Conservation (phyloP, 1,284 basidiomycete genomes). For the Naganishia sp. region DNA sequence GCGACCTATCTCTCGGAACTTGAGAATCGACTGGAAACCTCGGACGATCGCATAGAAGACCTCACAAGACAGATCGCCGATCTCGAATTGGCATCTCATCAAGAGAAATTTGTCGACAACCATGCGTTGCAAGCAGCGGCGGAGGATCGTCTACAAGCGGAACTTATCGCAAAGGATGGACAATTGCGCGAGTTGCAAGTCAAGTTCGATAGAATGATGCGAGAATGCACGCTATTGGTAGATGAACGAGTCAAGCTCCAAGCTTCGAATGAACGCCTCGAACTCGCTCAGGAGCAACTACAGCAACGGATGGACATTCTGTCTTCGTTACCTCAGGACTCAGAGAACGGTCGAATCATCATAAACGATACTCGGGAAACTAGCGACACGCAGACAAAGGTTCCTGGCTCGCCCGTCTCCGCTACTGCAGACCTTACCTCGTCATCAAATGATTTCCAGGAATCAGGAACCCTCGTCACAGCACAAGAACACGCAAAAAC, state of each 20-base stretch:
- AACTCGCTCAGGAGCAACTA: too few species aligned
- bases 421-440: too few species aligned
- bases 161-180: constrained; percentile 65
- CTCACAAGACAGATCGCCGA: constrained; percentile 71
- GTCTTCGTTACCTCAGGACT: too few species aligned
- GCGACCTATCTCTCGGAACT: constrained; percentile 82
- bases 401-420: constrained; percentile 9
- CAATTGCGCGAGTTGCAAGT: constrained; percentile 66
- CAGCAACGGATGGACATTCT: too few species aligned
- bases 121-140: constrained; percentile 58
- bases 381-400: not conserved
- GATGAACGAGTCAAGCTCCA: constrained; percentile 8
- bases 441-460: too few species aligned
- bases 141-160: constrained; percentile 72
- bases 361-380: not conserved
- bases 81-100: constrained; percentile 74
- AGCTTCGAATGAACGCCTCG: not conserved
- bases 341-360: not conserved
- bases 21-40: constrained; percentile 74
- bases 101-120: constrained; percentile 60
- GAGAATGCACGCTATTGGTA: not conserved
- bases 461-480: constrained; percentile 60
- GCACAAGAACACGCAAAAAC: constrained; percentile 76
- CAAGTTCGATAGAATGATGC: constrained; percentile 57
- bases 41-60: constrained; percentile 71